phyloP scores from a whole-genome alignment of 2,329 filamentous ascomycete species.

The Neoascochyta sp. region DNA sequence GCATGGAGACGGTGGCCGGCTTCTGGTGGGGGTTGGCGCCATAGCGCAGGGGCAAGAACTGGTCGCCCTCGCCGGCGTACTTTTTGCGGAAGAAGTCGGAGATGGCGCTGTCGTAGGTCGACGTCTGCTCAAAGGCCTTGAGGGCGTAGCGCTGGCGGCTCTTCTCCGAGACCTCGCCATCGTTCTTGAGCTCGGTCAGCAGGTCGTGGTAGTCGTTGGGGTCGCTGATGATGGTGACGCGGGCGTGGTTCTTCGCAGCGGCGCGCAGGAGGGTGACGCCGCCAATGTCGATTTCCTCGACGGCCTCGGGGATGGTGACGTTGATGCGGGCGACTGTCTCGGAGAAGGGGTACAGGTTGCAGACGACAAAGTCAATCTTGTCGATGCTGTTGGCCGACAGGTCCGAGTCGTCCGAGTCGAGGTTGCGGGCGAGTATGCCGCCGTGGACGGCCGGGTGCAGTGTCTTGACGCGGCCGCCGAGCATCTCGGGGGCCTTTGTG shows the following conservation, averaged over 20 bases:
- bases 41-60: conserved; percentile 85
- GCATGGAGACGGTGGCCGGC: conserved; percentile 80
- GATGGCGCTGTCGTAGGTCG: conserved; percentile 93
- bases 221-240: conserved; percentile 94
- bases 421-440: conserved; percentile 87
- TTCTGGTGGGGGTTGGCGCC: conserved; percentile 98
- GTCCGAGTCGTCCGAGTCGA: conserved; percentile 95
- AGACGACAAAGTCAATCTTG: conserved; percentile 56
- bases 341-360: conserved; percentile 99
- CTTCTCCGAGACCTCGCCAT: conserved; percentile 78
- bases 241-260: conserved; percentile 94
- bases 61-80: conserved; percentile 79
- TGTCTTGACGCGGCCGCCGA: conserved; percentile 88
- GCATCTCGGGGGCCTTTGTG: conserved; percentile 92
- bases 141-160: conserved; percentile 87
- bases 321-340: conserved; percentile 96
- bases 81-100: conserved; percentile 96
- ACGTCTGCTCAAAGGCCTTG: conserved; percentile 98
- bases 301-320: conserved; percentile 92
- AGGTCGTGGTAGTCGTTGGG: conserved; percentile 92
- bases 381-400: conserved; percentile 54
- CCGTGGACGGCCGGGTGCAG: conserved; percentile 84
- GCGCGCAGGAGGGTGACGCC: conserved; percentile 95
- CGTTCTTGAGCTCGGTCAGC: conserved; percentile 75
- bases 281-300: conserved; percentile 97